Conservation (phyloP, 768 basidiomycete genomes). For the Trametes cinnabarina region DNA sequence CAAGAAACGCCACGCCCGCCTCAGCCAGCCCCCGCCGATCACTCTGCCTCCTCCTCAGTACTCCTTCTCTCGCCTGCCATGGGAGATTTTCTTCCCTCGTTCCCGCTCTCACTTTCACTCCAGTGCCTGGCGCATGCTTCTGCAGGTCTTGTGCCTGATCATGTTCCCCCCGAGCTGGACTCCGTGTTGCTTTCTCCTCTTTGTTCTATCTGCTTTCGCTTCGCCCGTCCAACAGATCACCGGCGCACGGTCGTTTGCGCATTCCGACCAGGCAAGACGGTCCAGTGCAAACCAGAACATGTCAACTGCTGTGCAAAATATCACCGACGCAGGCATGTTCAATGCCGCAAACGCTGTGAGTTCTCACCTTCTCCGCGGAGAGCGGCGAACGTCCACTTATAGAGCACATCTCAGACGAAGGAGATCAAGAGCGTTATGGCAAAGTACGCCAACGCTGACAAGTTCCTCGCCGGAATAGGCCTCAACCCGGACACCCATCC, state of each 20-base stretch:
- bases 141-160: background rate
- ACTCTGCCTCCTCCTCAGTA: background rate
- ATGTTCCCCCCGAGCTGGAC: background rate
- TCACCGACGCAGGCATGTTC: slow-evolving; percentile 18
- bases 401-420: slow-evolving; percentile 16
- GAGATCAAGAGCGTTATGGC: slow-evolving; percentile 26
- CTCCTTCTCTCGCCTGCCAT: background rate
- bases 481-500: slow-evolving; percentile 31
- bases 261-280: background rate
- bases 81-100: too few relatives aligned
- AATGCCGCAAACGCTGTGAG: slow-evolving; percentile 25
- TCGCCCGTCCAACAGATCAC: background rate
- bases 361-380: background rate
- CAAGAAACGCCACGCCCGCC: slow-evolving; percentile 7
- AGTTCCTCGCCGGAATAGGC: slow-evolving; percentile 31
- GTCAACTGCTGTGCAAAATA: background rate
- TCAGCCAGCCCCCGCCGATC: background rate
- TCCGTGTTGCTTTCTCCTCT: background rate
- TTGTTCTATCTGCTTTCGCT: slow-evolving; percentile 1
- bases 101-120: background rate
- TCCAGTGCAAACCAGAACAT: background rate
- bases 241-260: background rate
- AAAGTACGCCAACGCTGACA: slow-evolving; percentile 33
- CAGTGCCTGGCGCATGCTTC: slow-evolving; percentile 6
- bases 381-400: background rate